These are phyloP conservation scores for Leptographium procerum DNA, from an alignment of 2,329 filamentous ascomycete species.

Conservation along the genomic window DNA sequence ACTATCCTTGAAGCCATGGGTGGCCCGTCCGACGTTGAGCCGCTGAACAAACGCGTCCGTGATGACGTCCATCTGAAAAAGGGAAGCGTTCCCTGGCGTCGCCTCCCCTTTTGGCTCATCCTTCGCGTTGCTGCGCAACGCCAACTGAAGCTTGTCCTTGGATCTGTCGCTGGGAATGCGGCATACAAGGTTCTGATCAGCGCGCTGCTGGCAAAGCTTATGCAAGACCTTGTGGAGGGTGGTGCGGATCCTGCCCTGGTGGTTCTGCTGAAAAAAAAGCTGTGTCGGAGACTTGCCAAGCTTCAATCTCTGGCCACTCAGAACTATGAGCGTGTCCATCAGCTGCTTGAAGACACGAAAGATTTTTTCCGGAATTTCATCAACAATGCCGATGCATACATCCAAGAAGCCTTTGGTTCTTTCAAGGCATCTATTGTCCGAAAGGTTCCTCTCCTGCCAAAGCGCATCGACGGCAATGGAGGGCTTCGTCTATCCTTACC, in stretches of 20 bases:
- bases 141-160: constrained; percentile 30
- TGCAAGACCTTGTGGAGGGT: constrained; percentile 24
- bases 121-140: constrained; percentile 47
- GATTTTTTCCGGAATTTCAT: neutral
- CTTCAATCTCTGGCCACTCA: constrained; percentile 24
- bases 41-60: constrained; percentile 45
- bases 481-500: constrained; percentile 26
- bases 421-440: constrained; percentile 28
- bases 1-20: constrained; percentile 47
- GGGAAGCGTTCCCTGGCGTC: constrained; percentile 45
- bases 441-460: constrained; percentile 29
- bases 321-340: neutral
- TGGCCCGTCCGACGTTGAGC: constrained; percentile 17
- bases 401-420: constrained; percentile 25
- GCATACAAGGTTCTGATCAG: constrained; percentile 50
- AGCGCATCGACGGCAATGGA: constrained; percentile 17
- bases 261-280: constrained; percentile 30
- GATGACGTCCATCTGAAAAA: constrained; percentile 48
- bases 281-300: constrained; percentile 47
- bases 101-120: constrained; percentile 50
- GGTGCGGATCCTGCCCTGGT: constrained; percentile 21
- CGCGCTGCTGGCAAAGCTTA: constrained; percentile 31
- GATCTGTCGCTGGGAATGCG: constrained; percentile 28
- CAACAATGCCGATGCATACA: constrained; percentile 15
- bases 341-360: neutral